A percentile compares a stretch with the other conserved stretches of the same genome.
Conservation (phyloP, 2,329 filamentous ascomycete genomes). For the Fusarium poae region DNA sequence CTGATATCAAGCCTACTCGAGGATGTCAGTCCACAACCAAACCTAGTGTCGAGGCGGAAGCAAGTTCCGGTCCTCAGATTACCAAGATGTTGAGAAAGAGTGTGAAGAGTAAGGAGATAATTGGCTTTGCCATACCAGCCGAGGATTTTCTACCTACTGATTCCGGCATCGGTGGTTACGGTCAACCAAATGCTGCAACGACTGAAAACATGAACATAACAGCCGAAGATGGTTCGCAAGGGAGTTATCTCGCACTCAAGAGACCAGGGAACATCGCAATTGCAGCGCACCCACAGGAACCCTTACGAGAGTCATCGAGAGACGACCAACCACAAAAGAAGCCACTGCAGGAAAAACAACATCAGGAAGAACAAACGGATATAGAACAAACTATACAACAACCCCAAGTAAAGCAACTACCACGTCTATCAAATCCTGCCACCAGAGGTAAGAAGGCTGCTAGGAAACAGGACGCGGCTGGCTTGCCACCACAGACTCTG, state of each 20-base stretch:
- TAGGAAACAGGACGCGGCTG: conserved; percentile 64
- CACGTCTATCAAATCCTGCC: conserved; percentile 61
- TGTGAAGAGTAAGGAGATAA: conserved; percentile 62
- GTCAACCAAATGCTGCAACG: neutral
- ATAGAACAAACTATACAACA: conserved; percentile 9
- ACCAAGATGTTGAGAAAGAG: conserved; percentile 58
- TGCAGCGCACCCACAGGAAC: conserved; percentile 2
- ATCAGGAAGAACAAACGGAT: neutral
- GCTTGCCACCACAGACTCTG: conserved; percentile 60
- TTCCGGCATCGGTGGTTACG: conserved; percentile 29
- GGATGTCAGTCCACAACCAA: conserved; percentile 10
- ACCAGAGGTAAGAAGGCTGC: conserved; percentile 67
- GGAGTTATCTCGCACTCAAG: neutral
- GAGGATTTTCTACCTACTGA: conserved; percentile 30
- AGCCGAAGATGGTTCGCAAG: conserved; percentile 9
- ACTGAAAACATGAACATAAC: conserved; percentile 5
- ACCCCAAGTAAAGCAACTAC: conserved; percentile 27
- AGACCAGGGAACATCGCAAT: neutral
- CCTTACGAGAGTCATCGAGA: neutral
- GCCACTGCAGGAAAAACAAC: neutral
- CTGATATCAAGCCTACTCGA: neutral
- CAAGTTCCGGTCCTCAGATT: conserved; percentile 53
- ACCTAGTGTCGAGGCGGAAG: conserved; percentile 6
- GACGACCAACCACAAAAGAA: conserved; percentile 4
- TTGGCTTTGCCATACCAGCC: conserved; percentile 54